These are phyloP conservation scores for Talaromyces proteolyticus DNA, from an alignment of 495 filamentous ascomycete species.

Conservation along the genomic window DNA sequence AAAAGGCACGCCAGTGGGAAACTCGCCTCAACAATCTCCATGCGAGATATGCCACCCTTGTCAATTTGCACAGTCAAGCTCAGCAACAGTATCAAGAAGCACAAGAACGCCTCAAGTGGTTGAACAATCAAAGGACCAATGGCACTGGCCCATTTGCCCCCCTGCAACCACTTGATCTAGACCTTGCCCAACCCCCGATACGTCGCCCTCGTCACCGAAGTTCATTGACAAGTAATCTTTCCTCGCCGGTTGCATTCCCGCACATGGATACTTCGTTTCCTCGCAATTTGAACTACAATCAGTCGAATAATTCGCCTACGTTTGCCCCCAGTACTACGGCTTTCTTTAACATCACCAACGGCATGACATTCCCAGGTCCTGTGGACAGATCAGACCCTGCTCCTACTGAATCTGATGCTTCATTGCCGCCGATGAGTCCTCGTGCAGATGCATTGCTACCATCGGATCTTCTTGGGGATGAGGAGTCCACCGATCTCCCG, in stretches of 20 bases:
- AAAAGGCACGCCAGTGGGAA: conserved; percentile 53
- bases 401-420: conserved; percentile 36
- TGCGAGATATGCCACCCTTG: conserved; percentile 43
- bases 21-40: conserved; percentile 40
- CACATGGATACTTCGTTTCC: conserved; percentile 30
- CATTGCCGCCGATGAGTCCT: conserved; percentile 72
- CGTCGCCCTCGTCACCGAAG: conserved; percentile 43
- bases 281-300: conserved; percentile 35
- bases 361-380: conserved; percentile 37
- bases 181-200: conserved; percentile 31
- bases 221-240: conserved; percentile 43
- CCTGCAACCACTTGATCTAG: conserved; percentile 36
- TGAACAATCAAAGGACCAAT: conserved; percentile 35
- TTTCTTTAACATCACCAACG: conserved; percentile 58
- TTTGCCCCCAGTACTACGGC: conserved; percentile 39
- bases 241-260: conserved; percentile 38
- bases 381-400: conserved; percentile 32
- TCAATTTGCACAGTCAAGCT: conserved; percentile 41
- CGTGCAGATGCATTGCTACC: conserved; percentile 73
- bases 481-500: conserved; percentile 57
- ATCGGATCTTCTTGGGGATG: conserved; percentile 72
- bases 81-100: conserved; percentile 48
- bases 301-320: conserved; percentile 42
- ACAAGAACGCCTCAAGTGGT: conserved; percentile 45
- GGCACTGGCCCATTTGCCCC: conserved; percentile 35